Evolutionary conservation across 495 filamentous ascomycete species (phyloP), one percentile per base, ranked within the genome.

Genomic region (Xylaria curta): DNA sequence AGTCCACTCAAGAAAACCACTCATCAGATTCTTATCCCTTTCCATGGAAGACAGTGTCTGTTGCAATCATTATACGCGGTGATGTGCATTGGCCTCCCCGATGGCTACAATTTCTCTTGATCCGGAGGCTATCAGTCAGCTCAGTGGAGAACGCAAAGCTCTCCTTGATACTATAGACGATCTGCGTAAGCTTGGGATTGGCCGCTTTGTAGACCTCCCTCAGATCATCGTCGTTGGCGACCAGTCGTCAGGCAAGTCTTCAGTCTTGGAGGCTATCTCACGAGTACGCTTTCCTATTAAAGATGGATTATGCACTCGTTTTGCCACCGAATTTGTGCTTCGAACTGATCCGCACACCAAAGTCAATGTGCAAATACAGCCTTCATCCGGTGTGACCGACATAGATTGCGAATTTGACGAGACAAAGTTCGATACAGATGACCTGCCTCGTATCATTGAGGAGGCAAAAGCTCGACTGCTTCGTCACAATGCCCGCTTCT

Each of bases 141-240:
- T 79, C 31, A 66, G 73, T 21, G 69, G 60, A 12, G 74, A 77
- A 44, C 77, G 75, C 4, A 74, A 78, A 31, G 67, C 59, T 38
- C 80, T 89, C 31, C 77, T 90, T 28, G 82, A 89, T 74, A 80
- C 81, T 1, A 85, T 91, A 49, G 85, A 87, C 67, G 76, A 76
- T 7, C 79, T 89, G 19, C 82, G 86, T 12, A 80, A 75, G 12
- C 76, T 81, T 61, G 87, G 88, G 7, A 83, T 90, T 49, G 83
- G 80, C 64, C 79, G 80, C 58, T 82, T 86, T 71, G 72, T 90
- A 31, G 79, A 82, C 54, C 84, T 93, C 0, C 92, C 92, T 0
- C 91, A 93, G 70, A 82, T 95, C 31, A 85, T 93, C 15, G 91
- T 94, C n/a, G 90, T 90, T 69, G 91, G 92, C 0, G 87, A 91